Conservation (phyloP, 352 stramenopile genomes). For the Pythium periplocum region DNA sequence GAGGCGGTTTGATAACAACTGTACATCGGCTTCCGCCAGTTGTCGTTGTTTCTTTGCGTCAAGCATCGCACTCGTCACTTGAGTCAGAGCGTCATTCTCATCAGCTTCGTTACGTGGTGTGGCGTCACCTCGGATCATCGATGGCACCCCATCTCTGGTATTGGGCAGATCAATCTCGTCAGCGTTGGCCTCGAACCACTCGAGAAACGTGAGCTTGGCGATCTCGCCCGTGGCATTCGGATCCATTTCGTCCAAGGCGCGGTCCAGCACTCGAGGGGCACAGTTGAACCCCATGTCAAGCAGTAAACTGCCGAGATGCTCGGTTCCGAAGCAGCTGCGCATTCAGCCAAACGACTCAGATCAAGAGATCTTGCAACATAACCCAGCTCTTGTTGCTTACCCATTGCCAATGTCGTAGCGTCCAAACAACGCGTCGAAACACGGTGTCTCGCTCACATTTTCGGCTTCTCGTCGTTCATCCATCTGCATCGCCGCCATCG, state of each 20-base stretch:
- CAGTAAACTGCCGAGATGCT: slow-evolving; percentile 53
- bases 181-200: slow-evolving; percentile 69
- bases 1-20: slow-evolving; percentile 59
- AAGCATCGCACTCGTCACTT: slow-evolving; percentile 42
- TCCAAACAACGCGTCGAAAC: slow-evolving; percentile 54
- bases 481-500: neutral
- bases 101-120: neutral
- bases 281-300: slow-evolving; percentile 71
- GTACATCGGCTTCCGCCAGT: slow-evolving; percentile 42
- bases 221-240: slow-evolving; percentile 62
- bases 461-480: slow-evolving; percentile 14
- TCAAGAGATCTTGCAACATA: too few species aligned
- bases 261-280: slow-evolving; percentile 38
- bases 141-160: neutral
- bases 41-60: slow-evolving; percentile 59
- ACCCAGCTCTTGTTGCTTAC: slow-evolving; percentile 8
- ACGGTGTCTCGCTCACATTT: slow-evolving; percentile 47
- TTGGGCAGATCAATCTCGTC: slow-evolving; percentile 47
- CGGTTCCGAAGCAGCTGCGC: slow-evolving; percentile 40
- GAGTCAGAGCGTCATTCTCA: slow-evolving; percentile 4
- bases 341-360: too few species aligned
- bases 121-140: neutral
- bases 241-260: slow-evolving; percentile 64
- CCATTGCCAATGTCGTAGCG: slow-evolving; percentile 39
- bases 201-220: slow-evolving; percentile 55